phyloP scores from a whole-genome alignment of 768 basidiomycete genomes.

The Tricholomella constricta region DNA sequence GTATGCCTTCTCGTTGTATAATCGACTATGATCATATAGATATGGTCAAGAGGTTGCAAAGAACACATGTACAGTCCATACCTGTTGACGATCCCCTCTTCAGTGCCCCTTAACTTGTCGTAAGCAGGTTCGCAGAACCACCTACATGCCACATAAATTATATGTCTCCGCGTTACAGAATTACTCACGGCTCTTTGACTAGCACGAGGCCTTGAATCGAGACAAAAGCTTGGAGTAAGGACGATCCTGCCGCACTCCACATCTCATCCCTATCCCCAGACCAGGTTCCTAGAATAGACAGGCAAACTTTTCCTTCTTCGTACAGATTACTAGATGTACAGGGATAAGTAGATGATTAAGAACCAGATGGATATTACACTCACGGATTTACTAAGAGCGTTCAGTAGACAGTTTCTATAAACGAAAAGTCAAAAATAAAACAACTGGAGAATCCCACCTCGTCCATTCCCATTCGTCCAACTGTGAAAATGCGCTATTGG shows the following conservation, averaged over 20 bases:
- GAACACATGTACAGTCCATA: constrained; percentile 24
- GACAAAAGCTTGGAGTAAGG: constrained; percentile 87
- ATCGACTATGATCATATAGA: constrained; percentile 55
- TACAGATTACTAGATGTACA: constrained; percentile 70
- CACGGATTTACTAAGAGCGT: constrained; percentile 69
- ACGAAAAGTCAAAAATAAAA: background rate
- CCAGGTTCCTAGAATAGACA: constrained; percentile 93
- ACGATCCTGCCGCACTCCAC: constrained; percentile 85
- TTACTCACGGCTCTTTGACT: constrained; percentile 85
- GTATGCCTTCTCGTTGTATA: constrained; percentile 93
- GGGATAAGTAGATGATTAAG: background rate
- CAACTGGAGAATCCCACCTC: constrained; percentile 50
- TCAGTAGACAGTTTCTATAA: constrained; percentile 2
- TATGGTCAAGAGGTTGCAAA: constrained; percentile 6
- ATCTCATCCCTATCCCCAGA: constrained; percentile 84
- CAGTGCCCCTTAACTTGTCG: constrained; percentile 88
- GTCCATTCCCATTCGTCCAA: constrained; percentile 93
- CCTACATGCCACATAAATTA: constrained; percentile 33
- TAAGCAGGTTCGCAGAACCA: constrained; percentile 95
- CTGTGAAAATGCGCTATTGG: constrained; percentile 89
- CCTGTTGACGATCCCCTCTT: constrained; percentile 89
- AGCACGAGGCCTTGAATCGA: constrained; percentile 94
- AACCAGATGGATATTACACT: constrained; percentile 28
- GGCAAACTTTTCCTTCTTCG: constrained; percentile 93
- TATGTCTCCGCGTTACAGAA: background rate